Conservation (phyloP, 2,329 filamentous ascomycete genomes). For the Xylaria sp. region DNA sequence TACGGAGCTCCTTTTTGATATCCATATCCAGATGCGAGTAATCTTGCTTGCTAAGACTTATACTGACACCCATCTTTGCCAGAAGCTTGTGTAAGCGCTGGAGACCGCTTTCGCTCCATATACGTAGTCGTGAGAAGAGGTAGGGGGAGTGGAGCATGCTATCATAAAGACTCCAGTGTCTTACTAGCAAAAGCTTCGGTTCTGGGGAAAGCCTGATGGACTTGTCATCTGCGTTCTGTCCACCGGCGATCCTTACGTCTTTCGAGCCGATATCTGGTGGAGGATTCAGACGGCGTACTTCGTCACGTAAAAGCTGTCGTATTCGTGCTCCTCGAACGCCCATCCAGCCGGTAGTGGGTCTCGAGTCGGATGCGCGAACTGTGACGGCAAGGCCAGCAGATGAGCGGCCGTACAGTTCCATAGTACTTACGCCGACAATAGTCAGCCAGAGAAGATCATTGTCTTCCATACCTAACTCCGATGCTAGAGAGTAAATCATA, state of each 20-base stretch:
- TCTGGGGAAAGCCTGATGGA: slow-evolving; percentile 90
- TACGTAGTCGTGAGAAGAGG: slow-evolving; percentile 82
- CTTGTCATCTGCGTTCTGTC: slow-evolving; percentile 73
- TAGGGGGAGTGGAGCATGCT: slow-evolving; percentile 98
- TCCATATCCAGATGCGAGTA: slow-evolving; percentile 99
- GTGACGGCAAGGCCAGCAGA: slow-evolving; percentile 69
- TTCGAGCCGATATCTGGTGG: slow-evolving; percentile 56
- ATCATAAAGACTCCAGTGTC: slow-evolving; percentile 97
- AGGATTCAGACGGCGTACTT: slow-evolving; percentile 89
- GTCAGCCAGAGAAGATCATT: slow-evolving; percentile 94
- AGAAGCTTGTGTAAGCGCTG: slow-evolving; percentile 90
- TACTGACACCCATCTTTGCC: slow-evolving; percentile 95
- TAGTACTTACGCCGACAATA: slow-evolving; percentile 90
- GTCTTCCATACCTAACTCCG: slow-evolving; percentile 90
- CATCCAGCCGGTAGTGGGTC: slow-evolving; percentile 65
- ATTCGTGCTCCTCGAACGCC: slow-evolving; percentile 77
- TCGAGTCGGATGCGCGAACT: slow-evolving; percentile 50
- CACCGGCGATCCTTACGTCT: slow-evolving; percentile 52
- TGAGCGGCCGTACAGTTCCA: slow-evolving; percentile 84
- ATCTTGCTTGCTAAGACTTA: slow-evolving; percentile 89
- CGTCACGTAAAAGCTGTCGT: slow-evolving; percentile 80
- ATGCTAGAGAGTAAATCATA: slow-evolving; percentile 89
- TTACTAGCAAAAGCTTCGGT: slow-evolving; percentile 83
- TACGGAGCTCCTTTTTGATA: slow-evolving; percentile 78
- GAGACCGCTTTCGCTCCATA: slow-evolving; percentile 86